Conservation (phyloP, 768 basidiomycete genomes). For the Russula ochroleuca region DNA sequence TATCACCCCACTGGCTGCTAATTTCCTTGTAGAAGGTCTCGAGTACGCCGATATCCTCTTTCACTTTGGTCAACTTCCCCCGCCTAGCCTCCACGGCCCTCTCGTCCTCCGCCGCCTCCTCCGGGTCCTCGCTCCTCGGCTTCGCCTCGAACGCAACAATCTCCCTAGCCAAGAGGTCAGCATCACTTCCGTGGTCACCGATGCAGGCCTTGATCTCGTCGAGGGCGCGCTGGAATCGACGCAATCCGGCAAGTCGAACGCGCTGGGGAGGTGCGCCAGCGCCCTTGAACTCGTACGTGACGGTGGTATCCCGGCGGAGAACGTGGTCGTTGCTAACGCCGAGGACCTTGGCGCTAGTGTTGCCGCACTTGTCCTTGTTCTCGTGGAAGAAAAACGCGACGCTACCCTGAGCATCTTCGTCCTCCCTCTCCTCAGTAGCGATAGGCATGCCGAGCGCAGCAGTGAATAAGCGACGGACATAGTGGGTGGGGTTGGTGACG, state of each 20-base stretch:
- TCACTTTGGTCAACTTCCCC: neutral
- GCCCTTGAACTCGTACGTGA: conserved; percentile 12
- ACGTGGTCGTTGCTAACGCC: conserved; percentile 35
- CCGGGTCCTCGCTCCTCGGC: no score
- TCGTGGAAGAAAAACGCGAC: conserved; percentile 1
- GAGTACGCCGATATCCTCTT: neutral
- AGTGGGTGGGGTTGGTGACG: neutral
- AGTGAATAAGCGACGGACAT: neutral
- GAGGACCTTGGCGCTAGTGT: conserved; percentile 31
- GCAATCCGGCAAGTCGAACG: neutral
- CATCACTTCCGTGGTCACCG: neutral
- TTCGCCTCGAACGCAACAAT: neutral
- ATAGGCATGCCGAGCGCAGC: neutral
- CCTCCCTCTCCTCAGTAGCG: neutral
- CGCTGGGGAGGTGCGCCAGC: neutral
- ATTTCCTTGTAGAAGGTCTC: neutral
- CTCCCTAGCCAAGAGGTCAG: neutral
- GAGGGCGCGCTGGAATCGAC: neutral
- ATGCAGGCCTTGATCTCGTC: neutral
- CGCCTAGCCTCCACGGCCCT: no score
- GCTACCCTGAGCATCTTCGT: conserved; percentile 4
- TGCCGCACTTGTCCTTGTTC: conserved; percentile 26
- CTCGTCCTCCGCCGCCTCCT: neutral
- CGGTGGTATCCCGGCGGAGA: conserved; percentile 30
- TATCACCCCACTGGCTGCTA: neutral